Conservation (phyloP, 495 filamentous ascomycete species). For the Aspergillus nanangensis region DNA sequence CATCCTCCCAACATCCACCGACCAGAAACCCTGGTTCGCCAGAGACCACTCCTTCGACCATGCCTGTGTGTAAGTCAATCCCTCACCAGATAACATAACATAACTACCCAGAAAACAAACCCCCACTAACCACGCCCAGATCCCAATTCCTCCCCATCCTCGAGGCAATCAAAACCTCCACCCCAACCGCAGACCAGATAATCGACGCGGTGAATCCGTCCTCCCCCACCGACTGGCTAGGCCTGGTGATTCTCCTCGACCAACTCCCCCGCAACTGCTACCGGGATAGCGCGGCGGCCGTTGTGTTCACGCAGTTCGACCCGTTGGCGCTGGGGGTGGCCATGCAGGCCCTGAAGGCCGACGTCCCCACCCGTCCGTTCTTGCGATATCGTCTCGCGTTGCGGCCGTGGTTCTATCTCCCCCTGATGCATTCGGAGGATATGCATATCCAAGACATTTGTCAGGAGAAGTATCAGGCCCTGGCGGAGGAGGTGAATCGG, state of each 20-base stretch:
- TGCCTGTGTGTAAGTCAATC: neutral
- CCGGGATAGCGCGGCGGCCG: conserved; percentile 21
- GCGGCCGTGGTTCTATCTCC: conserved; percentile 29
- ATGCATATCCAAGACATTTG: conserved; percentile 13
- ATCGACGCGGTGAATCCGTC: conserved; percentile 15
- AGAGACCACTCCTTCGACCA: neutral
- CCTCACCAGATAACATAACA: neutral
- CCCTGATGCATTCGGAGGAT: conserved; percentile 30
- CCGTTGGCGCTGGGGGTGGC: conserved; percentile 23
- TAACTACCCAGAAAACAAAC: neutral
- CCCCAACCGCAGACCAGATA: conserved; percentile 15
- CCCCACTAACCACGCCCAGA: conserved; percentile 7
- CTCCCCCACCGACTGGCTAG: conserved; percentile 20
- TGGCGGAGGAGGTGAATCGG: neutral
- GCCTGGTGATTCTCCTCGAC: conserved; percentile 23
- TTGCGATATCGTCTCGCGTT: conserved; percentile 23
- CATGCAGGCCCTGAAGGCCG: conserved; percentile 13
- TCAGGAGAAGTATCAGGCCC: neutral
- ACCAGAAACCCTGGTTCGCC: neutral
- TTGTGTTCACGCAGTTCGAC: conserved; percentile 26
- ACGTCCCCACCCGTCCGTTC: conserved; percentile 13
- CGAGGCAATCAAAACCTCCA: conserved; percentile 17
- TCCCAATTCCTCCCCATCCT: conserved; percentile 22
- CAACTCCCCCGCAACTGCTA: conserved; percentile 32
- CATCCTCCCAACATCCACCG: neutral